Evolutionary conservation across 208 protist genomes (phyloP).

Genomic region (Wallacemonas rigidus): DNA sequence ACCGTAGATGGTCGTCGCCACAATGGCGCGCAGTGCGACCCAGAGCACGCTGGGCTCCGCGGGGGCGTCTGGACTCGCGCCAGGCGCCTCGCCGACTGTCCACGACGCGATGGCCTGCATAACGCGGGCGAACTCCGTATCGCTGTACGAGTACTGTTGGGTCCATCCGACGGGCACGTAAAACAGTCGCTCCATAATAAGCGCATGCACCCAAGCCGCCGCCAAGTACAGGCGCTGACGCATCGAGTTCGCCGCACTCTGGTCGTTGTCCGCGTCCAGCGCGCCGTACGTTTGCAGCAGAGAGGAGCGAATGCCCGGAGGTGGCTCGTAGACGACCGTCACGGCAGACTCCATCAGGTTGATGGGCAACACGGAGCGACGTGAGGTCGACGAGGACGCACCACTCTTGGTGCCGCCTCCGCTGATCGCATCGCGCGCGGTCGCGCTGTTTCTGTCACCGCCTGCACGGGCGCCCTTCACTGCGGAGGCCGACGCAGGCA

Average conservation of each 20-base stretch:
- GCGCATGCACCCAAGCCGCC: constrained; percentile 96
- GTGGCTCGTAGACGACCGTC: constrained; percentile 95
- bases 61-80: constrained; percentile 18
- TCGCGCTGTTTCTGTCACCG: constrained; percentile 12
- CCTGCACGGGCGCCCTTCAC: constrained; percentile 8
- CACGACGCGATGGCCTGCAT: constrained; percentile 93
- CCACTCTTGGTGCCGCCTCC: neutral
- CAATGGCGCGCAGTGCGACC: constrained; percentile 92
- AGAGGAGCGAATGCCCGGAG: constrained; percentile 95
- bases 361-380: constrained; percentile 47
- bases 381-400: neutral
- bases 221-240: constrained; percentile 96
- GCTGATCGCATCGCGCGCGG: neutral
- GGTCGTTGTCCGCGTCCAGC: constrained; percentile 10
- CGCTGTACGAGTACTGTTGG: constrained; percentile 98
- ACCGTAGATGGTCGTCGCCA: constrained; percentile 95
- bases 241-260: neutral
- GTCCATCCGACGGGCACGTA: constrained; percentile 98
- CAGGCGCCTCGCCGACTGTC: constrained; percentile 43
- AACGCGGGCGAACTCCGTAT: constrained; percentile 95
- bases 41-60: constrained; percentile 90
- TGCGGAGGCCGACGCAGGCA: neutral
- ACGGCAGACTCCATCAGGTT: constrained; percentile 79
- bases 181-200: constrained; percentile 95
- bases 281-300: constrained; percentile 89